Evolutionary conservation across 2,329 filamentous ascomycete genomes (phyloP).

Genomic region (Fusarium solani-melongenae): DNA sequence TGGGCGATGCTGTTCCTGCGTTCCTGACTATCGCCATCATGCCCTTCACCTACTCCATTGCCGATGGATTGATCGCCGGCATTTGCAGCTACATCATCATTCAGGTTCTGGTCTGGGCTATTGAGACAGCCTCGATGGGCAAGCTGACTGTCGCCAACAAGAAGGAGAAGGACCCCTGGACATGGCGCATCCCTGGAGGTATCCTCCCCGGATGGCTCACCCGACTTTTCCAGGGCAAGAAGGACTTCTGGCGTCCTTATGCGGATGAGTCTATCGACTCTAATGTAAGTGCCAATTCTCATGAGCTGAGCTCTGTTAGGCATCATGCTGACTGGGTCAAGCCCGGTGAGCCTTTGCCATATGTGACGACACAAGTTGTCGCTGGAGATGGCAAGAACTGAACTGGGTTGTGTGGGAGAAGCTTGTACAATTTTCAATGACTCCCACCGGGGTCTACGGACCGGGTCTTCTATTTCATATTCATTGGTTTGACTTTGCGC

Average conservation of each 20-base stretch:
- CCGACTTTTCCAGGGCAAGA: conserved; percentile 73
- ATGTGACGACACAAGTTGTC: not conserved
- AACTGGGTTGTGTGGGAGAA: not conserved
- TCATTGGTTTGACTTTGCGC: not conserved
- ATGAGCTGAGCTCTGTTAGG: not conserved
- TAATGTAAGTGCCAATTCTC: not conserved
- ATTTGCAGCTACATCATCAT: conserved; percentile 81
- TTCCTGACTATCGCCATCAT: conserved; percentile 87
- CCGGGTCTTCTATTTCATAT: not conserved
- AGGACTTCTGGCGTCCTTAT: conserved; percentile 59
- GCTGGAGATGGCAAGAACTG: not conserved
- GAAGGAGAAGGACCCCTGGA: conserved; percentile 82
- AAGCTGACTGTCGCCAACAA: conserved; percentile 81
- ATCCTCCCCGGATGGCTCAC: conserved; percentile 79
- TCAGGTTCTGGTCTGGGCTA: conserved; percentile 76
- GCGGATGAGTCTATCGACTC: not conserved
- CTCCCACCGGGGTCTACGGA: not conserved
- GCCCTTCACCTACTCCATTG: conserved; percentile 92
- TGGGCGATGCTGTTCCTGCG: conserved; percentile 85
- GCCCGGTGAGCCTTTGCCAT: conserved; percentile 1
- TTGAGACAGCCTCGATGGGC: conserved; percentile 70
- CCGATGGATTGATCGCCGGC: conserved; percentile 85
- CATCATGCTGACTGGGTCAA: conserved; percentile 6
- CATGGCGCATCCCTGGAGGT: conserved; percentile 79
- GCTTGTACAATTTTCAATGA: not conserved